Conservation (phyloP, 108 stramenopile species). For the Cyclotella sp. region DNA sequence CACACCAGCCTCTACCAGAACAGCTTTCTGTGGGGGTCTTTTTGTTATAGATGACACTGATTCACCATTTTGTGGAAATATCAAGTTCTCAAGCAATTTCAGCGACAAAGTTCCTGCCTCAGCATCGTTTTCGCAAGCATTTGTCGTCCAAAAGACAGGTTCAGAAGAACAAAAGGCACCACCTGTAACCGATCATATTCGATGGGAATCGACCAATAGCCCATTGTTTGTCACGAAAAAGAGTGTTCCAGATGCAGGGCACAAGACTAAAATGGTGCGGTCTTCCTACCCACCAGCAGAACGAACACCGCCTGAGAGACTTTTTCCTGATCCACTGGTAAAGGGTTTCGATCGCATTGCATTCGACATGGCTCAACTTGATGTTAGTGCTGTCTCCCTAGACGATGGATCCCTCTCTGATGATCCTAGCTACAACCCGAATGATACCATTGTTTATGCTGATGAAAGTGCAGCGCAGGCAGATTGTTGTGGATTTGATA, state of each 20-base stretch:
- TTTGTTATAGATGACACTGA: slow-evolving; percentile 25
- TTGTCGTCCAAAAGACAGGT: slow-evolving; percentile 31
- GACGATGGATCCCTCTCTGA: slow-evolving; percentile 15
- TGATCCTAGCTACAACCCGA: slow-evolving; percentile 27
- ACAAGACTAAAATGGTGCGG: not conserved
- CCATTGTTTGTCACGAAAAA: slow-evolving; percentile 45
- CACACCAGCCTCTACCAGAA: not conserved
- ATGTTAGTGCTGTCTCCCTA: not conserved
- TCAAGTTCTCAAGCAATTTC: slow-evolving; percentile 34
- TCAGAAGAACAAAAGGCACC: not conserved
- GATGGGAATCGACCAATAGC: slow-evolving; percentile 40
- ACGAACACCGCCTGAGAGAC: slow-evolving; percentile 21
- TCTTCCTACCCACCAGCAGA: slow-evolving; percentile 7
- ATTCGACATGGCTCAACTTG: slow-evolving; percentile 38
- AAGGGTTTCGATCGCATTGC: slow-evolving; percentile 4
- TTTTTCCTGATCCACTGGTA: slow-evolving; percentile 10
- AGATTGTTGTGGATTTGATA: slow-evolving; percentile 28
- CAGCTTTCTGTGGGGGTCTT: slow-evolving; percentile 14
- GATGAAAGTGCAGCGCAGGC: slow-evolving; percentile 32
- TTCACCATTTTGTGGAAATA: slow-evolving; percentile 41
- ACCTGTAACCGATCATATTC: slow-evolving; percentile 16
- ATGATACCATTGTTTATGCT: slow-evolving; percentile 44
- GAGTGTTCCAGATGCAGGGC: slow-evolving; percentile 1
- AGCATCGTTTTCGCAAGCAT: slow-evolving; percentile 48
- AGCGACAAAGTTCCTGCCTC: slow-evolving; percentile 28